Evolutionary conservation across 2,329 filamentous ascomycete species (phyloP).

Genomic region (Penicillium sp.): DNA sequence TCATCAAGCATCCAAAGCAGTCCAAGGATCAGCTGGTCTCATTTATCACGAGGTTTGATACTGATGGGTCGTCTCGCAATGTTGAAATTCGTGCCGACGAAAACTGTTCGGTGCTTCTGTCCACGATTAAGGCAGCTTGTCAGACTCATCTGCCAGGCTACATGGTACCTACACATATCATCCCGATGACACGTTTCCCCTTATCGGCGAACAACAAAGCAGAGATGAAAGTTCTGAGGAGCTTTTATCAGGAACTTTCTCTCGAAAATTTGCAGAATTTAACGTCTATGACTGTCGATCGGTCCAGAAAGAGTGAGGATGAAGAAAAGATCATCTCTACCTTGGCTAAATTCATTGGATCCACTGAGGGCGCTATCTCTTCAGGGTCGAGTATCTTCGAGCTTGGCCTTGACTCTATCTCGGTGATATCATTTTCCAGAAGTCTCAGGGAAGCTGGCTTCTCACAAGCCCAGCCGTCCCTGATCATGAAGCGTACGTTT

Average conservation of each 20-base stretch:
- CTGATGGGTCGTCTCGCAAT: slow-evolving; percentile 14
- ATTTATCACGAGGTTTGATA: slow-evolving; percentile 56
- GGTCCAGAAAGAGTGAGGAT: slow-evolving; percentile 31
- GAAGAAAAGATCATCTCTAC: slow-evolving; percentile 50
- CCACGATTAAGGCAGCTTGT: slow-evolving; percentile 61
- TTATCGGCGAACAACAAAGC: slow-evolving; percentile 88
- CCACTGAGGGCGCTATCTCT: slow-evolving; percentile 47
- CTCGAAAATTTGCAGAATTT: slow-evolving; percentile 62
- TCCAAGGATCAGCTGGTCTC: slow-evolving; percentile 81
- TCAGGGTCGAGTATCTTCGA: slow-evolving; percentile 73
- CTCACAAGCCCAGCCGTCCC: slow-evolving; percentile 58
- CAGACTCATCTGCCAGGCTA: slow-evolving; percentile 70
- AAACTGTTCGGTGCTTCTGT: slow-evolving; percentile 42
- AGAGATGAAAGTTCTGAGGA: slow-evolving; percentile 67
- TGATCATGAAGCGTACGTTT: slow-evolving; percentile 61
- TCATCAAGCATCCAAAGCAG: slow-evolving; percentile 67
- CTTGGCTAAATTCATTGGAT: slow-evolving; percentile 54
- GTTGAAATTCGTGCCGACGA: slow-evolving; percentile 39
- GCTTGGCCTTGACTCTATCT: slow-evolving; percentile 84
- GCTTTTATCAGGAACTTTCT: slow-evolving; percentile 62
- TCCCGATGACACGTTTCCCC: slow-evolving; percentile 69
- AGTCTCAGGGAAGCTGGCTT: slow-evolving; percentile 65
- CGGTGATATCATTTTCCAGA: slow-evolving; percentile 68
- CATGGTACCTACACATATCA: slow-evolving; percentile 85
- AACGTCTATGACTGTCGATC: slow-evolving; percentile 34